Percentiles rank a stretch among this genome's conserved stretches.
Evolutionary conservation across 2,329 filamentous ascomycete species (phyloP).

Genomic region (Verticillium albo-atrum): DNA sequence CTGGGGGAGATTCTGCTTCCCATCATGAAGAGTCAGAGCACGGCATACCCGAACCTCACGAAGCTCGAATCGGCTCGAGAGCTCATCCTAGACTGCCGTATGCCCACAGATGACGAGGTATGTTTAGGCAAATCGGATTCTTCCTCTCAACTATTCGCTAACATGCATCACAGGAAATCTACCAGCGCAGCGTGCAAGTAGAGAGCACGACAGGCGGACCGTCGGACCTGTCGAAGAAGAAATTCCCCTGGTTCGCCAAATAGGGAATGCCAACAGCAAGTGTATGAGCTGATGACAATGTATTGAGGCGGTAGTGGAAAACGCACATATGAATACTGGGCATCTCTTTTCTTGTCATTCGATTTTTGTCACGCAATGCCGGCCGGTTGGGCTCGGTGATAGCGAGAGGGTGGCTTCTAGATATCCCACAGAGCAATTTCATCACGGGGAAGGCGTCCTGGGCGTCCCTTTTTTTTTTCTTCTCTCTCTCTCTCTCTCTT

Average conservation of each 20-base stretch:
- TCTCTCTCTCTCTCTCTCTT: neutral
- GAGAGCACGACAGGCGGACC: slow-evolving; percentile 44
- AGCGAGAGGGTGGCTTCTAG: neutral
- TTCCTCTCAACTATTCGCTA: slow-evolving; percentile 9
- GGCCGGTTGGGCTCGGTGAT: neutral
- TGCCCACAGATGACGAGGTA: slow-evolving; percentile 85
- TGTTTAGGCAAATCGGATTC: slow-evolving; percentile 27
- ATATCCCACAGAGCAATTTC: neutral
- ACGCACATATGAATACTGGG: neutral
- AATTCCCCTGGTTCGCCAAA: slow-evolving; percentile 62
- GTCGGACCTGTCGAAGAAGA: slow-evolving; percentile 53
- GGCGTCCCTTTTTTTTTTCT: neutral
- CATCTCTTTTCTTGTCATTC: neutral
- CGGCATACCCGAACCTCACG: slow-evolving; percentile 69
- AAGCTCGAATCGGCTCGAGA: slow-evolving; percentile 68
- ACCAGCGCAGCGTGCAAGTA: slow-evolving; percentile 56
- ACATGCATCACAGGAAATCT: slow-evolving; percentile 50
- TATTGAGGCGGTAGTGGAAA: neutral
- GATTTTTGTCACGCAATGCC: neutral
- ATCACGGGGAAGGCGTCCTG: neutral
- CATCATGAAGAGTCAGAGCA: slow-evolving; percentile 86
- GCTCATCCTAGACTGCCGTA: slow-evolving; percentile 75
- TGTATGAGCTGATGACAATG: neutral
- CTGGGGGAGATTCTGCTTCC: slow-evolving; percentile 87
- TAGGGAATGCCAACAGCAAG: slow-evolving; percentile 17